These are phyloP conservation scores for Petunia axillaris DNA, from an alignment of 257 asterid genomes.

Conservation along the genomic window DNA sequence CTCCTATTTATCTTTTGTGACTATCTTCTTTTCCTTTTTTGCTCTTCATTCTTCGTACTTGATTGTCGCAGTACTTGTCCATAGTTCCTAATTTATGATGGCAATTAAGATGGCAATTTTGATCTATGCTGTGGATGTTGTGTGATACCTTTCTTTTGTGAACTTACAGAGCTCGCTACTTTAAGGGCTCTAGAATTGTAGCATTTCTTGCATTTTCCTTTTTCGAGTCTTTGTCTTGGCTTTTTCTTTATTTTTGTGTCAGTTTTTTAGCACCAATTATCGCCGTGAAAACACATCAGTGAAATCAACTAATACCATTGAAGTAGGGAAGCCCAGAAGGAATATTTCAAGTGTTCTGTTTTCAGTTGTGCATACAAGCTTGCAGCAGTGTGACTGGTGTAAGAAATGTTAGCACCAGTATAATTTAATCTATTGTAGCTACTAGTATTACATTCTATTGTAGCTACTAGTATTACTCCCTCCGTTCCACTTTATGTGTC, in stretches of 20 bases:
- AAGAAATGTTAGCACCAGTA: too few relatives aligned
- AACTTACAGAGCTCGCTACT: not conserved
- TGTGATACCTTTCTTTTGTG: not conserved
- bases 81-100: not conserved
- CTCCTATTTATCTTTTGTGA: not conserved
- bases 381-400: not conserved
- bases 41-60: conserved; percentile 12
- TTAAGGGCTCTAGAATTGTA: not conserved
- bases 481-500: too few relatives aligned
- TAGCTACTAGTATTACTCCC: too few relatives aligned
- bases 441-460: too few relatives aligned
- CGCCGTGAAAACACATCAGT: not conserved
- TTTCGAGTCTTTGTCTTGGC: not conserved
- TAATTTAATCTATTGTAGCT: too few relatives aligned
- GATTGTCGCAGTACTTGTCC: not conserved
- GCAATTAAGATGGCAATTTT: not conserved
- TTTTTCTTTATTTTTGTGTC: too few relatives aligned
- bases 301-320: not conserved
- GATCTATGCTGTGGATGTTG: not conserved
- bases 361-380: not conserved
- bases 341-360: not conserved
- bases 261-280: not conserved
- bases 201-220: not conserved
- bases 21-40: not conserved
- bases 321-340: not conserved